phyloP scores from a whole-genome alignment of 2,329 filamentous ascomycete genomes.

The Reticulascus tulasneorum region DNA sequence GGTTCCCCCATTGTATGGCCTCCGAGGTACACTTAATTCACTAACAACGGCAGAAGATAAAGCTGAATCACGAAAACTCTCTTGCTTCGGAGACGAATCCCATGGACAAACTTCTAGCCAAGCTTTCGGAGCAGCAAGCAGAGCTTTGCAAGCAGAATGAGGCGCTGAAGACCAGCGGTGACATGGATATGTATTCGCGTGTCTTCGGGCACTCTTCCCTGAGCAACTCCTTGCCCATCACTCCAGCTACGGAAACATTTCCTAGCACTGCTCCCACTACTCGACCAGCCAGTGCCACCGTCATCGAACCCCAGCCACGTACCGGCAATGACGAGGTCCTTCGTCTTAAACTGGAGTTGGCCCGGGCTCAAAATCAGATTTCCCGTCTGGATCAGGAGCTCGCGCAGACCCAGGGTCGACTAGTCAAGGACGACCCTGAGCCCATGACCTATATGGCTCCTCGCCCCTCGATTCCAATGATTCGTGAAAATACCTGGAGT shows the following conservation, averaged over 20 bases:
- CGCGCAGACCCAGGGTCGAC: conserved; percentile 58
- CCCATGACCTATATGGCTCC: neutral
- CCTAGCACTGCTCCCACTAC: conserved; percentile 44
- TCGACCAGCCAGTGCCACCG: conserved; percentile 47
- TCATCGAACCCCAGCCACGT: conserved; percentile 34
- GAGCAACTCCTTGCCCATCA: conserved; percentile 59
- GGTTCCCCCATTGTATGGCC: conserved; percentile 3
- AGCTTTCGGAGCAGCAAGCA: conserved; percentile 67
- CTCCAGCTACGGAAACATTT: conserved; percentile 55
- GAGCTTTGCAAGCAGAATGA: conserved; percentile 57
- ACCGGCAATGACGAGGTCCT: conserved; percentile 54
- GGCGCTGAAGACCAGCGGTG: conserved; percentile 40
- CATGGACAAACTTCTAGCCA: conserved; percentile 71
- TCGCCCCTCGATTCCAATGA: conserved; percentile 1
- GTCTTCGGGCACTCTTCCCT: conserved; percentile 45
- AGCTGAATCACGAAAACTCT: conserved; percentile 40
- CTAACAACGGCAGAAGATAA: conserved; percentile 38
- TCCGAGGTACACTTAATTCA: conserved; percentile 1
- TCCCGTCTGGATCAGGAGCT: conserved; percentile 69
- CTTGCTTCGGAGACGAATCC: conserved; percentile 38
- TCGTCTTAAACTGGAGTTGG: conserved; percentile 67
- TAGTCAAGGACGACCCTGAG: conserved; percentile 38
- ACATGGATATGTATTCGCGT: conserved; percentile 28
- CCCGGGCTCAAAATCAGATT: conserved; percentile 66
- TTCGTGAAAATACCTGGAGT: conserved; percentile 46